A percentile compares a stretch with the other conserved stretches of the same genome.
Conservation (phyloP, 352 stramenopile species). For the Pythium plurisporium region DNA sequence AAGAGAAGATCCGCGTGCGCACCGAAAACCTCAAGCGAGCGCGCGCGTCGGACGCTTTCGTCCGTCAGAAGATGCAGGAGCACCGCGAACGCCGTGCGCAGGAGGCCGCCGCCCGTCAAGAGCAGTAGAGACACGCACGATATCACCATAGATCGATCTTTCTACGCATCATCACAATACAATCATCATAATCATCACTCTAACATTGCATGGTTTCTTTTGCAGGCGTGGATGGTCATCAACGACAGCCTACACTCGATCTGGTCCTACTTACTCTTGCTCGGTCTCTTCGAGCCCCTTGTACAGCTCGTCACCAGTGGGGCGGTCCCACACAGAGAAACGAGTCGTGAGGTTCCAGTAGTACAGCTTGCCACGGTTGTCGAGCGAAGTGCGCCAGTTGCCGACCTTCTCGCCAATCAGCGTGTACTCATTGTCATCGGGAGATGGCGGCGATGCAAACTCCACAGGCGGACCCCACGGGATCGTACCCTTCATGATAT, state of each 20-base stretch:
- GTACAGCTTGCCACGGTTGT: slow-evolving; percentile 84
- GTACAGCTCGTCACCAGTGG: slow-evolving; percentile 51
- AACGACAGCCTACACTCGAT: too few relatives aligned
- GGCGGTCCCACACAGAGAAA: slow-evolving; percentile 75
- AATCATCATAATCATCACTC: too few relatives aligned
- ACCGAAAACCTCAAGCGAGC: slow-evolving; percentile 61
- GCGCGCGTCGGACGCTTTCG: slow-evolving; percentile 60
- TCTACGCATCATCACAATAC: too few relatives aligned
- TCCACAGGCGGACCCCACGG: slow-evolving; percentile 52
- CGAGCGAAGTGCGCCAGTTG: slow-evolving; percentile 81
- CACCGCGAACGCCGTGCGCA: slow-evolving; percentile 41
- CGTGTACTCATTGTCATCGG: slow-evolving; percentile 55
- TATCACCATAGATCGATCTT: not conserved
- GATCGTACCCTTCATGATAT: slow-evolving; percentile 69
- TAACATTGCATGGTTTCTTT: too few relatives aligned
- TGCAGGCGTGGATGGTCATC: too few relatives aligned
- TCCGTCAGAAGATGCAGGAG: slow-evolving; percentile 77
- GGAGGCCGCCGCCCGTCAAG: slow-evolving; percentile 5
- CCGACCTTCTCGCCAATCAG: slow-evolving; percentile 79
- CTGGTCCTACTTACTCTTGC: slow-evolving; percentile 9
- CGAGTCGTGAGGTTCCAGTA: slow-evolving; percentile 87
- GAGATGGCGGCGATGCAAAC: not conserved
- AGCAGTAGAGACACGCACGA: not conserved
- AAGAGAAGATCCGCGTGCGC: slow-evolving; percentile 61
- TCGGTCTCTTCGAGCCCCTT: slow-evolving; percentile 35